Conservation (phyloP, 352 stramenopile genomes). For the Globisporangium parvum region DNA sequence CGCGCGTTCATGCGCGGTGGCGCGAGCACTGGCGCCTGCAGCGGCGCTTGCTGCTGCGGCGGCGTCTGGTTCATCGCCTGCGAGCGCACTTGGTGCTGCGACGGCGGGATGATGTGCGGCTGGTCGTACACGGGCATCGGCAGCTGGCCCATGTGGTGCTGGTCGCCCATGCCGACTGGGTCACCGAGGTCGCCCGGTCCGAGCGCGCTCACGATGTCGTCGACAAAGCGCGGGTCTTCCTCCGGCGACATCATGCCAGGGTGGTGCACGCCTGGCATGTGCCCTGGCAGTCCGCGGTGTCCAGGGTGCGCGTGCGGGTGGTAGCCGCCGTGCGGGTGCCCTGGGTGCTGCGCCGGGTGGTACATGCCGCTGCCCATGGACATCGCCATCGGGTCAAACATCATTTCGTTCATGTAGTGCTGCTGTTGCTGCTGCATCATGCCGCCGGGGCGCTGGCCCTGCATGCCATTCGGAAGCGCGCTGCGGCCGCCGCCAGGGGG, state of each 20-base stretch:
- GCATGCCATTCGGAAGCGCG: slow-evolving; percentile 33
- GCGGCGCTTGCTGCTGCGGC: slow-evolving; percentile 23
- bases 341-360: slow-evolving; percentile 39
- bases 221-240: slow-evolving; percentile 62
- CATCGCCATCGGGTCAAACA: slow-evolving; percentile 63
- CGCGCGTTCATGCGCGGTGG: slow-evolving; percentile 14
- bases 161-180: slow-evolving; percentile 31
- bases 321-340: slow-evolving; percentile 12
- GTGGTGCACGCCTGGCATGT: slow-evolving; percentile 31
- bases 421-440: slow-evolving; percentile 53
- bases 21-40: slow-evolving; percentile 13
- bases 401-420: slow-evolving; percentile 75
- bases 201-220: slow-evolving; percentile 61
- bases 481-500: slow-evolving; percentile 25
- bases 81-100: slow-evolving; percentile 25
- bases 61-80: slow-evolving; percentile 28
- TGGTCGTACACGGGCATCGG: slow-evolving; percentile 55
- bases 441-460: slow-evolving; percentile 23
- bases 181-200: slow-evolving; percentile 43
- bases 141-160: slow-evolving; percentile 49
- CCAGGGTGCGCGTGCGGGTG: slow-evolving; percentile 17
- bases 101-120: slow-evolving; percentile 40
- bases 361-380: slow-evolving; percentile 57
- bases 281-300: slow-evolving; percentile 24
- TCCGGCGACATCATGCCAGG: slow-evolving; percentile 47